Percentiles rank a stretch among this genome's conserved stretches.
Evolutionary conservation across 2,329 filamentous ascomycete species (phyloP).

Genomic region (Aspergillus fumigatiaffinis): DNA sequence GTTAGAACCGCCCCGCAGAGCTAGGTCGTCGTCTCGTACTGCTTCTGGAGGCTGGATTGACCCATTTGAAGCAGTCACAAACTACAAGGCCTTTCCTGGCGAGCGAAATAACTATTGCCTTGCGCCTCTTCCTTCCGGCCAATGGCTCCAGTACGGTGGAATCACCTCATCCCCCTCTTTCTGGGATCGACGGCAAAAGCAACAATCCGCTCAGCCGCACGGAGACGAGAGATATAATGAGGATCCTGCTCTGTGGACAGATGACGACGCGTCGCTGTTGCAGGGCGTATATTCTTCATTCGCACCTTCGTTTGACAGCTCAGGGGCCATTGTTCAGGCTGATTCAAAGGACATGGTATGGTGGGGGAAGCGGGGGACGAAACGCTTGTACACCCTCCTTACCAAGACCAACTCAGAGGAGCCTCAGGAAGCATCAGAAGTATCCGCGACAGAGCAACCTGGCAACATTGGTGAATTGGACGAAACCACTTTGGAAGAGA

Average conservation of each 20-base stretch:
- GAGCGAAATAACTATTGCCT: constrained; percentile 41
- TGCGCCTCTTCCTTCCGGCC: constrained; percentile 36
- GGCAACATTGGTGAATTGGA: constrained; percentile 35
- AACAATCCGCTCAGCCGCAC: constrained; percentile 17
- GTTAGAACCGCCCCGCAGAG: constrained; percentile 39
- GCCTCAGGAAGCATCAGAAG: constrained; percentile 14
- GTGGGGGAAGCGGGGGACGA: constrained; percentile 43
- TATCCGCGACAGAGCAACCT: constrained; percentile 18
- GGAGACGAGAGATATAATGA: constrained; percentile 22
- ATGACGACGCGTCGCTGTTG: constrained; percentile 34
- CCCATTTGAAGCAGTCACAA: constrained; percentile 36
- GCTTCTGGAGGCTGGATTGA: constrained; percentile 37
- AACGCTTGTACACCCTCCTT: constrained; percentile 35
- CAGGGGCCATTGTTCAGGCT: constrained; percentile 39
- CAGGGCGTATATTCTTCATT: constrained; percentile 48
- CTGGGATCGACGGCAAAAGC: constrained; percentile 36
- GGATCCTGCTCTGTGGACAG: constrained; percentile 26
- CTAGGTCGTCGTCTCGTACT: constrained; percentile 30
- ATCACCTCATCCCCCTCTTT: constrained; percentile 35
- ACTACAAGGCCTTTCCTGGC: constrained; percentile 30
- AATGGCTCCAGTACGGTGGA: constrained; percentile 43
- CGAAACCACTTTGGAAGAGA: constrained; percentile 38
- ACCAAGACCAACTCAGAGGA: constrained; percentile 23
- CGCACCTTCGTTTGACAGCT: constrained; percentile 46
- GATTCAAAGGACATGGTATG: constrained; percentile 42